Conservation (phyloP, 1,284 basidiomycete genomes). For the Marasmius oreades region DNA sequence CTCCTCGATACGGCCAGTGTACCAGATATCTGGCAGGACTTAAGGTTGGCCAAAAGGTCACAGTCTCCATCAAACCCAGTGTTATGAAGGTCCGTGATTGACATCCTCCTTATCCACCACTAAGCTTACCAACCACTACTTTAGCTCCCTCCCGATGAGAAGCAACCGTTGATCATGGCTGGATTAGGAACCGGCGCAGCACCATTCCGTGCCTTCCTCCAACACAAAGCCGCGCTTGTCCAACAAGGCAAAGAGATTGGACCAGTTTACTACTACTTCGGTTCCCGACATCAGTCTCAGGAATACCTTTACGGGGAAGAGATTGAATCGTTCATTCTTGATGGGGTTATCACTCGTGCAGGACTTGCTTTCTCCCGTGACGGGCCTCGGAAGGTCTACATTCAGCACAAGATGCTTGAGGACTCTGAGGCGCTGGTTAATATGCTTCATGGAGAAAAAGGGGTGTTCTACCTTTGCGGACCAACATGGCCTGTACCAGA, state of each 20-base stretch:
- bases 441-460: constrained; percentile 69
- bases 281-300: constrained; percentile 90
- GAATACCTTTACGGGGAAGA: constrained; percentile 98
- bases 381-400: constrained; percentile 90
- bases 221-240: constrained; percentile 85
- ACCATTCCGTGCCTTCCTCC: constrained; percentile 97
- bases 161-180: constrained; percentile 96
- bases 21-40: constrained; percentile 91
- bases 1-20: constrained; percentile 88
- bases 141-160: constrained; percentile 78
- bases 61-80: constrained; percentile 96
- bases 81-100: constrained; percentile 88
- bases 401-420: constrained; percentile 97
- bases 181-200: constrained; percentile 97
- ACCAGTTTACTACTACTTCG: constrained; percentile 97
- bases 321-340: constrained; percentile 79
- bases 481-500: constrained; percentile 99
- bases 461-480: constrained; percentile 96
- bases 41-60: constrained; percentile 87
- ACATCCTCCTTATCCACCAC: background rate
- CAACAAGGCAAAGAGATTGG: constrained; percentile 80
- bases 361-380: constrained; percentile 98
- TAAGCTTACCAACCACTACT: constrained; percentile 1
- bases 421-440: constrained; percentile 77
- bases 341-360: constrained; percentile 82